Conservation (phyloP, 768 basidiomycete genomes). For the Phanerochaete carnosa region DNA sequence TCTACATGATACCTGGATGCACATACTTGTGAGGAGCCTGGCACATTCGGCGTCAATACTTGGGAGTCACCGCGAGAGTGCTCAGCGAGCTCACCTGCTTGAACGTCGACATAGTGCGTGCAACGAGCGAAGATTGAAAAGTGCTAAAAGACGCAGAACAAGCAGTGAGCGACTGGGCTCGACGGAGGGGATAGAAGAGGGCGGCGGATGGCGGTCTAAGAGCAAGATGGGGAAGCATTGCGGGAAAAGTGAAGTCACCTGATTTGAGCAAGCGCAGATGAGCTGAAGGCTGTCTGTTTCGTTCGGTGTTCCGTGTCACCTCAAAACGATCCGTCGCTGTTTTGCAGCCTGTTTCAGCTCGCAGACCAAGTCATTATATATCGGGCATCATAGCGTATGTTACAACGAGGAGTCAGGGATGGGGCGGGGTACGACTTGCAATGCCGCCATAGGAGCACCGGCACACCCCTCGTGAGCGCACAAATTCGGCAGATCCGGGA, state of each 20-base stretch:
- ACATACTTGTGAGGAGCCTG: constrained; percentile 51
- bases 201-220: constrained; percentile 10
- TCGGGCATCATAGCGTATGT: background rate
- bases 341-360: background rate
- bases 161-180: constrained; percentile 11
- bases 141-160: constrained; percentile 5
- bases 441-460: background rate
- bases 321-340: background rate
- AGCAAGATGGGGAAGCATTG: constrained; percentile 10
- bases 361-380: background rate
- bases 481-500: background rate
- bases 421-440: background rate
- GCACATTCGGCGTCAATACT: constrained; percentile 6
- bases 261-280: background rate
- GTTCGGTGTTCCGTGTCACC: constrained; percentile 7
- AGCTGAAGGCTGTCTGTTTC: background rate
- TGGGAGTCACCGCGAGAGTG: background rate
- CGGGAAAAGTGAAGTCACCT: constrained; percentile 9
- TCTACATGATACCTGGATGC: background rate
- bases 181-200: constrained; percentile 6
- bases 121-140: background rate
- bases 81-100: constrained; percentile 27
- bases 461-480: background rate
- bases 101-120: constrained; percentile 30
- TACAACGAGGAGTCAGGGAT: background rate